Conservation (phyloP, 2,329 filamentous ascomycete genomes). For the Acephala macrosclerotiorum region DNA sequence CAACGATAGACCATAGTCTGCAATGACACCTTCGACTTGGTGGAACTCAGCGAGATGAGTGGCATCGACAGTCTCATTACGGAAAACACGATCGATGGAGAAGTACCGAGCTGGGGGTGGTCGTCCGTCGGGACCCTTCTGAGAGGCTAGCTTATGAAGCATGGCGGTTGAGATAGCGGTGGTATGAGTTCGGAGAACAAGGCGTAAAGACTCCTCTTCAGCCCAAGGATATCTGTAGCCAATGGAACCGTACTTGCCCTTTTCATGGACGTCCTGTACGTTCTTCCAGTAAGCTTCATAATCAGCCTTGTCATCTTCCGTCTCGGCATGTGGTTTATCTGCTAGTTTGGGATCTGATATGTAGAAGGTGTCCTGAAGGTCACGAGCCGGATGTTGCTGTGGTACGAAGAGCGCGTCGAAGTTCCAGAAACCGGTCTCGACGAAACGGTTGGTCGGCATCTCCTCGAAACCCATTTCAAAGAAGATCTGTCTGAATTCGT, state of each 20-base stretch:
- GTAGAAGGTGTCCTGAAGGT: slow-evolving; percentile 98
- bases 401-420: slow-evolving; percentile 97
- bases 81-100: slow-evolving; percentile 97
- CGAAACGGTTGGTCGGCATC: slow-evolving; percentile 93
- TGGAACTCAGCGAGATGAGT: slow-evolving; percentile 98
- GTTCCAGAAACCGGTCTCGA: slow-evolving; percentile 99
- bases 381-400: slow-evolving; percentile 96
- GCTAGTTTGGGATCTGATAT: slow-evolving; percentile 86
- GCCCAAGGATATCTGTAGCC: slow-evolving; percentile 97
- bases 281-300: slow-evolving; percentile 91
- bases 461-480: slow-evolving; percentile 99
- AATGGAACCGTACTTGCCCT: slow-evolving; percentile 92
- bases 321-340: slow-evolving; percentile 68
- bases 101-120: slow-evolving; percentile 86
- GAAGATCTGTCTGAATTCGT: slow-evolving; percentile 97
- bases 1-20: slow-evolving; percentile 91
- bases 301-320: slow-evolving; percentile 65
- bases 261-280: slow-evolving; percentile 84
- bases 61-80: slow-evolving; percentile 95
- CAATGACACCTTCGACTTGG: slow-evolving; percentile 98
- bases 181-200: slow-evolving; percentile 95
- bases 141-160: slow-evolving; percentile 85
- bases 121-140: slow-evolving; percentile 75
- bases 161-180: slow-evolving; percentile 91
- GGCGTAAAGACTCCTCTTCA: slow-evolving; percentile 81